Percentiles rank a stretch among this genome's conserved stretches.
These are phyloP conservation scores for Thalassiosira ordinaria DNA, from an alignment of 352 stramenopile species.

Conservation along the genomic window DNA sequence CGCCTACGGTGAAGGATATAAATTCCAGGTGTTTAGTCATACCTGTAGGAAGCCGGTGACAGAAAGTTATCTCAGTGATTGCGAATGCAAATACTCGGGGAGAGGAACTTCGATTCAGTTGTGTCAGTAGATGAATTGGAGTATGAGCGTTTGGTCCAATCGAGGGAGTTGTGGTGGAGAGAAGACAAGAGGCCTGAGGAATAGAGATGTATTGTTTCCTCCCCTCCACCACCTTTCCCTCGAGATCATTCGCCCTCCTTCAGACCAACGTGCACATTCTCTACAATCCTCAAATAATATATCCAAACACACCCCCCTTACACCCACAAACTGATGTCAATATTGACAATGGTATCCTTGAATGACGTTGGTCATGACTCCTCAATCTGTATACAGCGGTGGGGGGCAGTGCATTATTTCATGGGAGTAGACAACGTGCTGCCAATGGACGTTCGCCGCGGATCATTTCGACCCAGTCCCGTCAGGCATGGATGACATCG, in stretches of 20 bases:
- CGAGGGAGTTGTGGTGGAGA: no score
- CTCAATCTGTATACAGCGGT: constrained; percentile 62
- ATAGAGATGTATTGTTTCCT: constrained; percentile 67
- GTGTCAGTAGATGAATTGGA: no score
- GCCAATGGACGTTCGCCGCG: constrained; percentile 78
- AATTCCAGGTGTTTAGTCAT: no score
- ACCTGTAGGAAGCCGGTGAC: no score
- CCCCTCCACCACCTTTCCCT: constrained; percentile 68
- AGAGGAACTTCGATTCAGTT: no score
- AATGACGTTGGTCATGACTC: constrained; percentile 78
- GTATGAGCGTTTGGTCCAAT: no score
- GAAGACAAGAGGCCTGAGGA: no score
- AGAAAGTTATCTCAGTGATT: no score
- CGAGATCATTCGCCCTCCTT: constrained; percentile 68
- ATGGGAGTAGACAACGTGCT: constrained; percentile 69
- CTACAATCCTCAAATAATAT: constrained; percentile 82
- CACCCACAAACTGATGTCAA: constrained; percentile 82
- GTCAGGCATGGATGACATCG: constrained; percentile 75
- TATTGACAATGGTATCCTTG: constrained; percentile 81
- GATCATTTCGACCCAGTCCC: constrained; percentile 69
- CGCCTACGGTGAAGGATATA: no score
- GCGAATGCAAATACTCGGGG: no score
- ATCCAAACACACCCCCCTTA: constrained; percentile 70
- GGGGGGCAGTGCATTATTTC: constrained; percentile 79
- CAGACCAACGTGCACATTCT: constrained; percentile 69